These are phyloP conservation scores for Clavispora carvajalis DNA, from an alignment of 805 yeast genomes.

Conservation along the genomic window DNA sequence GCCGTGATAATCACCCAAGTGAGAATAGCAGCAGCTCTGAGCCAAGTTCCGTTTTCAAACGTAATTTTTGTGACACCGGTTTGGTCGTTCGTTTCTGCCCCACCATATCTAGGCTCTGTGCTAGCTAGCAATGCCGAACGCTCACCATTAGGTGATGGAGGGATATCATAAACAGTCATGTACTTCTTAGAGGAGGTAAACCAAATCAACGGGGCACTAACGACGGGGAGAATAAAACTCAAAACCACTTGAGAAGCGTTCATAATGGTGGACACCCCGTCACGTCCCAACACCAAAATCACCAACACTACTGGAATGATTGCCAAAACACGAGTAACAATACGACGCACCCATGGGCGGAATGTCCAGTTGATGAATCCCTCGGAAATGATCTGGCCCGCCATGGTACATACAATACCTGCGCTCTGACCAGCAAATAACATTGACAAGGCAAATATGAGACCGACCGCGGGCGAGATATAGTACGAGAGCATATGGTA, in stretches of 20 bases:
- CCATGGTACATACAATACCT: constrained; percentile 46
- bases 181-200: constrained; percentile 36
- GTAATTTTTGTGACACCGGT: constrained; percentile 18
- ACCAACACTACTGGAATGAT: constrained; percentile 38
- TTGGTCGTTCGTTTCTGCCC: constrained; percentile 2
- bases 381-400: constrained; percentile 43
- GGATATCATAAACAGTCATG: constrained; percentile 33
- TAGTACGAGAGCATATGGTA: constrained; percentile 40
- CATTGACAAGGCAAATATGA: constrained; percentile 42
- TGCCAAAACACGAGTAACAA: constrained; percentile 37
- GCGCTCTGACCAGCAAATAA: constrained; percentile 44
- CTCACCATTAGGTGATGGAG: constrained; percentile 10
- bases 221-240: constrained; percentile 40
- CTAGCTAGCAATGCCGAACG: constrained; percentile 10
- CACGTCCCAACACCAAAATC: constrained; percentile 34
- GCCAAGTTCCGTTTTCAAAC: constrained; percentile 35
- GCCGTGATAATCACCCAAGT: constrained; percentile 38
- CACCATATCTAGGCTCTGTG: constrained; percentile 1
- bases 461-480: constrained; percentile 41
- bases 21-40: constrained; percentile 27
- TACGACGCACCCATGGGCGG: constrained; percentile 39
- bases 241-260: constrained; percentile 41
- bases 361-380: constrained; percentile 43
- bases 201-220: constrained; percentile 42
- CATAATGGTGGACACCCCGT: constrained; percentile 41